These are phyloP conservation scores for thale cress (Arabidopsis thaliana) DNA, from an alignment of 345 rosid species.

Conservation along the genomic window DNA sequence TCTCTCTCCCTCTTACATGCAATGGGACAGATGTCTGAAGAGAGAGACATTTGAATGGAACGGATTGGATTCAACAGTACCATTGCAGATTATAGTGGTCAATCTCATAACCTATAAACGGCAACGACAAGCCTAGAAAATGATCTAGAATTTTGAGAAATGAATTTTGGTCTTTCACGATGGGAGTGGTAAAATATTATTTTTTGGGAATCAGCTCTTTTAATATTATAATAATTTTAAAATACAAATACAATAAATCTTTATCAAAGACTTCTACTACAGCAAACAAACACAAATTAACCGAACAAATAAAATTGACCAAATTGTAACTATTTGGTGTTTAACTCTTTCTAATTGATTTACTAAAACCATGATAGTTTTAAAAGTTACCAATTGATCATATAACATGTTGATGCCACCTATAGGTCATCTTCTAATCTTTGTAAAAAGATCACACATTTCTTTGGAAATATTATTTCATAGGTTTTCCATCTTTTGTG, in stretches of 20 bases:
- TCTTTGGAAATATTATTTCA: too few relatives aligned
- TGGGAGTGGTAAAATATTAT: not conserved
- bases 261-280: not conserved
- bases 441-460: too few relatives aligned
- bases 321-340: too few relatives aligned
- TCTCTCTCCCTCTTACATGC: slow-evolving; percentile 39
- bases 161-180: slow-evolving; percentile 39
- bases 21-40: slow-evolving; percentile 39
- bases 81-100: slow-evolving; percentile 38
- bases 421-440: too few relatives aligned
- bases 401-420: too few relatives aligned
- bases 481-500: too few relatives aligned
- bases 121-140: slow-evolving; percentile 37
- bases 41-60: slow-evolving; percentile 31
- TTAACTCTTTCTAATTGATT: too few relatives aligned
- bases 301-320: not conserved
- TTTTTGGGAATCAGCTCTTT: slow-evolving; percentile 18
- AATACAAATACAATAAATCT: not conserved
- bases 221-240: slow-evolving; percentile 6
- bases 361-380: too few relatives aligned
- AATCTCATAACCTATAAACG: slow-evolving; percentile 39
- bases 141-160: slow-evolving; percentile 16
- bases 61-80: slow-evolving; percentile 22
- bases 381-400: too few relatives aligned
- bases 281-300: not conserved